Base-by-base conservation (phyloP, 208 protist genomes). In the Kentomonas sorsogonicus region DNA sequence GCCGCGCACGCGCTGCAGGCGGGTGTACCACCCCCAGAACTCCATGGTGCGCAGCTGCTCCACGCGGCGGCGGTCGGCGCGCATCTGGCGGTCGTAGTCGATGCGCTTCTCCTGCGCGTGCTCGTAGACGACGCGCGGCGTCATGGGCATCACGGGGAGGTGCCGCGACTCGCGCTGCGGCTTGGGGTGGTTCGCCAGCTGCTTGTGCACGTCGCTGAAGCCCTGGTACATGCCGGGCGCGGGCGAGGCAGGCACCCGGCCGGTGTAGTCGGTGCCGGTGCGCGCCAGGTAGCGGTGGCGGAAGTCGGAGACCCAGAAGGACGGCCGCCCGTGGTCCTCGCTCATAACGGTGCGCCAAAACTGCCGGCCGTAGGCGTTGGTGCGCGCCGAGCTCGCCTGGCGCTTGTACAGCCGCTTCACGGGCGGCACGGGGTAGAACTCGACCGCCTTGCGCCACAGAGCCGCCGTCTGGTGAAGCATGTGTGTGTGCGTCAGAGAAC, bases 1-100 rank as follows among this genome's bases (percentile, higher is more conserved):
- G 0, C 86, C 90, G 53, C 90, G 81, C 56, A 94, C 90, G 29
- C 90, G 90, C 67, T 96, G 90, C 36, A 96, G 74, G 50, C 92
- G 94, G 73, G 80, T 93, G 70, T 94, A 96, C 85, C 86, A 96
- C 6, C 79, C 81, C 85, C 86, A 94, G 61, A 94, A 96, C 60
- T 96, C 86, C 51, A 77, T 59, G 31, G 72, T 77, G 47, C 86
- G 83, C 27, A 93, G 60, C 53, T 91, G 45, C 66, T 89, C 74
- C 0, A 92, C 68, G 18, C 77, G 73, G 15, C 84, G 68, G 15
- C 84, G 67, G 54, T 96, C 90, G 18, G 62, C 63, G 36, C 74
- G 79, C 68, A 91, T 83, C 66, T 88, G 83, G 62, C 90, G 90
- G 10, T 59, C 47, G 57, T 85, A 87, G 45, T 93, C 80, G 36